Evolutionary conservation across 257 asterid species (phyloP), one percentile per base, ranked within the genome.

Genomic region (Capsicum chinense): DNA sequence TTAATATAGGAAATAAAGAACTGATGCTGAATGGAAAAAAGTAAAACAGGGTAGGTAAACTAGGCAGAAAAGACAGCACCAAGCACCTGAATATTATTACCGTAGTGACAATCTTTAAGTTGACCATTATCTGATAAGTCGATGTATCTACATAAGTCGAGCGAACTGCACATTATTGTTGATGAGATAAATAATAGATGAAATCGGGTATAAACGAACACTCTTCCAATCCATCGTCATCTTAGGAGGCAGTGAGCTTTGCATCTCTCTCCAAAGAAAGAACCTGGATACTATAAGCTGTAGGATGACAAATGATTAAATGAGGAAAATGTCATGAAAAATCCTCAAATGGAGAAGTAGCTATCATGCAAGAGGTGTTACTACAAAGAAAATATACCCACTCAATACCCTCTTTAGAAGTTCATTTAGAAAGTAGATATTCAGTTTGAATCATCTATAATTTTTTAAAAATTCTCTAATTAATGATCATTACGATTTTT

Each of bases 161-260:
- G 99, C 99, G 89, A 97, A 97, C 91, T 97, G 98, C 57, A 97
- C 97, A 86, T 97, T 97, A 91, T 97, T 97, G 92, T 97, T 98
- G 83, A 97, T 84, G 70, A 97, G 97, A 92, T 97, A 97, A 87
- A 97, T 97, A 88, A 97, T 87, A 10, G 98, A 97, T 0, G 99
- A 98, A 81, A 97, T 95, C 0, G 96, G 98, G 84, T 88, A 95
- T 79, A 97, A 83, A 6, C 98, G 91, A 67, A 97, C 86, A 83
- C 90, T 93, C 88, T 83, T 90, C 98, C 98, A 95, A 3, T 95
- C 98, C 0, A 94, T 97, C 0, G 98, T 93, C 92, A 97, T 93
- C 92, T 93, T 93, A 56, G 99, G 98, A 83, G 95, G 87, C 82
- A 95, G 89, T 15, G 90, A 88, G 56, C 86, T 89, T 89, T 87